These are phyloP conservation scores for Reticulascus tulasneorum DNA, from an alignment of 2,329 filamentous ascomycete species.

Conservation along the genomic window DNA sequence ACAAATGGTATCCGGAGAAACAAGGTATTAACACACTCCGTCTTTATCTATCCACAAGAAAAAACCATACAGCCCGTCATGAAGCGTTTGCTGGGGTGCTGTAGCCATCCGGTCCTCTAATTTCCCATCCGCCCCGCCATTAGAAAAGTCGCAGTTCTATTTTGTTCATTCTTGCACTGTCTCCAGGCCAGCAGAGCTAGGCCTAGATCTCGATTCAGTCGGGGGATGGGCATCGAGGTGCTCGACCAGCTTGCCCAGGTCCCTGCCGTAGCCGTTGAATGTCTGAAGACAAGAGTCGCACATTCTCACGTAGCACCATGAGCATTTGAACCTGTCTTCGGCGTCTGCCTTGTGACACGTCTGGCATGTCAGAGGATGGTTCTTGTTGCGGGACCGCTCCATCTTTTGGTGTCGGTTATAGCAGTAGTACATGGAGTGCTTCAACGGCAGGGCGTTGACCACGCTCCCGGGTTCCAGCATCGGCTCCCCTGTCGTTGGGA, in stretches of 20 bases:
- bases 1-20: too few relatives aligned
- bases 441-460: conserved; percentile 39
- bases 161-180: too few relatives aligned
- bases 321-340: conserved; percentile 43
- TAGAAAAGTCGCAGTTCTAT: too few relatives aligned
- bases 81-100: too few relatives aligned
- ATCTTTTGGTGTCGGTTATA: conserved; percentile 44
- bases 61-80: too few relatives aligned
- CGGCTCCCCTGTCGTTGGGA: conserved; percentile 28
- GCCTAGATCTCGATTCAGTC: too few relatives aligned
- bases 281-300: conserved; percentile 43
- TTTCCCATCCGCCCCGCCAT: too few relatives aligned
- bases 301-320: conserved; percentile 48
- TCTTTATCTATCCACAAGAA: too few relatives aligned
- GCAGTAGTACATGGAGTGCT: conserved; percentile 41
- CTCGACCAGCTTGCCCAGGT: conserved; percentile 39
- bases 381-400: conserved; percentile 42
- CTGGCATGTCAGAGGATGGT: conserved; percentile 51
- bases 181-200: too few relatives aligned
- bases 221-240: conserved; percentile 19
- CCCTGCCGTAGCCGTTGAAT: conserved; percentile 35
- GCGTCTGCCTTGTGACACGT: conserved; percentile 44
- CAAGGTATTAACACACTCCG: too few relatives aligned
- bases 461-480: conserved; percentile 29
- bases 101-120: too few relatives aligned